Evolutionary conservation across 2,329 filamentous ascomycete species (phyloP).

Genomic region (Cucurbitaria berberidis): DNA sequence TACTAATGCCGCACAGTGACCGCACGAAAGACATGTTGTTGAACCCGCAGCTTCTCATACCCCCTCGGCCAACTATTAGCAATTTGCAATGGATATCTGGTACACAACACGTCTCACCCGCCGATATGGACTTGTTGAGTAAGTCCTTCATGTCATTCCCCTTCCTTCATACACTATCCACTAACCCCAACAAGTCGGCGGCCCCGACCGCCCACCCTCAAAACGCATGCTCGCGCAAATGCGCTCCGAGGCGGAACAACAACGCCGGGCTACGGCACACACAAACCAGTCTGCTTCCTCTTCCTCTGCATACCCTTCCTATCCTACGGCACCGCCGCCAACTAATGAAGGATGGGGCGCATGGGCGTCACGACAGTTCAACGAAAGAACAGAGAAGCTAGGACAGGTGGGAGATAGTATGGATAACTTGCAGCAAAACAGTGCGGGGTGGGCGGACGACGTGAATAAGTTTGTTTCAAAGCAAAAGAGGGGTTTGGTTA

Average conservation of each 20-base stretch:
- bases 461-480: slow-evolving; percentile 84
- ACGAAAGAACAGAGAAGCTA: slow-evolving; percentile 88
- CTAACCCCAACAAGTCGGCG: slow-evolving; percentile 66
- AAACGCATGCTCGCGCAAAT: slow-evolving; percentile 86
- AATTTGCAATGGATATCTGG: slow-evolving; percentile 97
- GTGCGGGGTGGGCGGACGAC: slow-evolving; percentile 83
- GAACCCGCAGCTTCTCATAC: slow-evolving; percentile 75
- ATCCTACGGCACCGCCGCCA: slow-evolving; percentile 20
- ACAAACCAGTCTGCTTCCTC: slow-evolving; percentile 42
- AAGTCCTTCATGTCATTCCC: slow-evolving; percentile 29
- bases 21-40: slow-evolving; percentile 72
- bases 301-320: slow-evolving; percentile 34
- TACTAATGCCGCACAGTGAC: slow-evolving; percentile 43
- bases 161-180: background rate
- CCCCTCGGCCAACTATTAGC: slow-evolving; percentile 87
- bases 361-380: slow-evolving; percentile 84
- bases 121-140: slow-evolving; percentile 86
- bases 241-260: slow-evolving; percentile 72
- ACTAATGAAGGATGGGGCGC: slow-evolving; percentile 66
- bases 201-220: slow-evolving; percentile 83
- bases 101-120: slow-evolving; percentile 85
- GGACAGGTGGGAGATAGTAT: slow-evolving; percentile 83
- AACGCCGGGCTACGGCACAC: slow-evolving; percentile 45
- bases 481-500: slow-evolving; percentile 84
- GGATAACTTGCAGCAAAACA: slow-evolving; percentile 80